Evolutionary conservation across 805 yeast species (phyloP).

Genomic region (Suhomyces sp.): DNA sequence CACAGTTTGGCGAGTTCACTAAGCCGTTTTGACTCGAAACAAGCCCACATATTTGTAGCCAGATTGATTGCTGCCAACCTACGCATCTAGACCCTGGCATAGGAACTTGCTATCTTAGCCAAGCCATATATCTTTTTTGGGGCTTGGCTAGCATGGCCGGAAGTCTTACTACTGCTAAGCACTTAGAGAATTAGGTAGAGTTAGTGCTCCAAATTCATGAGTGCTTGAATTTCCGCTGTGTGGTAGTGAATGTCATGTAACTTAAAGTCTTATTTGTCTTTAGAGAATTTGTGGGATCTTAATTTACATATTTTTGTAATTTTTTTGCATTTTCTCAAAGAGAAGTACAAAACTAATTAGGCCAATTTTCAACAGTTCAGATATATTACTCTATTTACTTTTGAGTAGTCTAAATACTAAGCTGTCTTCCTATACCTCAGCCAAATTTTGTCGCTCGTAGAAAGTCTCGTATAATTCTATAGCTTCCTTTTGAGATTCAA

Average conservation of each 20-base stretch:
- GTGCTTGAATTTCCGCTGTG: background rate
- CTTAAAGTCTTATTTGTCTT: background rate
- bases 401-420: background rate
- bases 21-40: background rate
- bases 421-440: conserved; percentile 3
- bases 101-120: background rate
- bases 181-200: background rate
- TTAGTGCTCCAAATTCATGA: background rate
- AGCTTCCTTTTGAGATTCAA: conserved; percentile 90
- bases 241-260: background rate
- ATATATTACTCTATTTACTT: background rate
- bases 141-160: background rate
- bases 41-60: background rate
- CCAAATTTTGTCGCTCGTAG: conserved; percentile 50
- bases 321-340: background rate
- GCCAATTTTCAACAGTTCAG: no score
- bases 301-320: background rate
- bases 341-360: background rate
- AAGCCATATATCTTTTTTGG: background rate
- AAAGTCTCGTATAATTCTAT: conserved; percentile 88
- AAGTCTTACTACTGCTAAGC: background rate
- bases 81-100: background rate
- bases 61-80: background rate
- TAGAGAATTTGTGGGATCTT: background rate
- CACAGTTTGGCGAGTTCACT: background rate